A percentile compares a stretch with the other conserved stretches of the same genome.
These are phyloP conservation scores for Xylaria multiplex DNA, from an alignment of 2,329 filamentous ascomycete species.

Conservation along the genomic window DNA sequence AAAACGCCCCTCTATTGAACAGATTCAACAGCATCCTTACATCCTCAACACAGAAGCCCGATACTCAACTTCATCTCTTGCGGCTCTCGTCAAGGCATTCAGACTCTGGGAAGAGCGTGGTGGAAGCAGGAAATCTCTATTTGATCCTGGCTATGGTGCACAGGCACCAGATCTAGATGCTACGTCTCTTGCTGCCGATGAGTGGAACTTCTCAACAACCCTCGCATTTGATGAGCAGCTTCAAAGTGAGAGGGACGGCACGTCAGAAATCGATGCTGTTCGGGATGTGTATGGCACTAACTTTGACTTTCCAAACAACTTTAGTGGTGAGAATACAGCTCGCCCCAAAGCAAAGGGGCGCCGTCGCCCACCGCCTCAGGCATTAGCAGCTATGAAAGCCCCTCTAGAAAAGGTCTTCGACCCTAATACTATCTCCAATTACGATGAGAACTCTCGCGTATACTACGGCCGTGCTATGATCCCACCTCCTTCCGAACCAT, in stretches of 20 bases:
- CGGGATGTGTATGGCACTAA: conserved; percentile 69
- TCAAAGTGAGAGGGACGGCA: conserved; percentile 60
- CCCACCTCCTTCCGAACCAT: conserved; percentile 46
- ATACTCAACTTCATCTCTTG: conserved; percentile 72
- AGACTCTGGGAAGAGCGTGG: conserved; percentile 80
- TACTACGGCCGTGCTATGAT: conserved; percentile 65
- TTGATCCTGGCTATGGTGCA: conserved; percentile 65
- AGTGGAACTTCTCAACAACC: conserved; percentile 76
- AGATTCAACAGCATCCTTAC: conserved; percentile 76
- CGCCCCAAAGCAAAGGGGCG: conserved; percentile 63
- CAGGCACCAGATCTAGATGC: conserved; percentile 61
- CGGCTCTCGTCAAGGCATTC: conserved; percentile 75
- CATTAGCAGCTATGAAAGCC: conserved; percentile 65
- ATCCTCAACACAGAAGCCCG: conserved; percentile 69
- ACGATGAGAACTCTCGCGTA: conserved; percentile 69
- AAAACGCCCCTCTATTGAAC: conserved; percentile 74
- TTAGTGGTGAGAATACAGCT: conserved; percentile 62
- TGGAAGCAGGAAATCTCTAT: conserved; percentile 73
- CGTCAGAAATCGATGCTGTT: conserved; percentile 61
- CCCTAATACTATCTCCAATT: conserved; percentile 71
- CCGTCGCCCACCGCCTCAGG: conserved; percentile 67
- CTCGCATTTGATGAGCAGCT: conserved; percentile 70
- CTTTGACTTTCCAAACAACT: conserved; percentile 61
- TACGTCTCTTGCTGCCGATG: conserved; percentile 62
- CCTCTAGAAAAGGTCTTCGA: conserved; percentile 74